Percentiles rank a stretch among this genome's conserved stretches.
Conservation (phyloP, 257 asterid species). For the Solanum rostratum region DNA sequence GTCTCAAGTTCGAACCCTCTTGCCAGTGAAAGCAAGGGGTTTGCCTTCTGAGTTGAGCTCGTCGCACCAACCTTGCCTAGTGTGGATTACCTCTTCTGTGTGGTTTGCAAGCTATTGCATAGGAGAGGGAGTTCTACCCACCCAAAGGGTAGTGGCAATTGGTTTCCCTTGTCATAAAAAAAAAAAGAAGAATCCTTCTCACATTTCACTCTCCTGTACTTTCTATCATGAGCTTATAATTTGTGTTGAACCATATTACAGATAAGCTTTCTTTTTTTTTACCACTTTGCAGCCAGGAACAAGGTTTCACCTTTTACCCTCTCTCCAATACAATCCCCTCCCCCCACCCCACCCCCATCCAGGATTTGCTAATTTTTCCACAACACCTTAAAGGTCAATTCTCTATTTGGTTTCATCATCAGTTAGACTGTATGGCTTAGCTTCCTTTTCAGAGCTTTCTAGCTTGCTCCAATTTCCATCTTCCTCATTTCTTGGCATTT, state of each 20-base stretch:
- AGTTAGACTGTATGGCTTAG: background rate
- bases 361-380: background rate
- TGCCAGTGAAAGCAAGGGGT: too few species aligned
- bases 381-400: background rate
- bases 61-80: too few species aligned
- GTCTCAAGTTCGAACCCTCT: too few species aligned
- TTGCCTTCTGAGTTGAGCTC: too few species aligned
- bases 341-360: background rate
- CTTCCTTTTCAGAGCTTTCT: background rate
- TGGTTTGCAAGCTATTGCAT: too few species aligned
- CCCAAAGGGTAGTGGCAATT: too few species aligned
- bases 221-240: background rate
- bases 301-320: background rate
- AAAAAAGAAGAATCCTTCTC: background rate
- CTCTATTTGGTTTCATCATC: background rate
- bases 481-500: background rate
- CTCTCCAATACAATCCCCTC: background rate
- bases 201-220: background rate
- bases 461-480: background rate
- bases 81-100: too few species aligned
- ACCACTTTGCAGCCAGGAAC: background rate
- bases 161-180: too few species aligned
- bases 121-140: too few species aligned
- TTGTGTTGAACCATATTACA: background rate
- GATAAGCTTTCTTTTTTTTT: background rate